Percentiles rank a stretch among this genome's conserved stretches.
These are phyloP conservation scores for Thalassiosira profunda DNA, from an alignment of 108 stramenopile species.

Conservation along the genomic window DNA sequence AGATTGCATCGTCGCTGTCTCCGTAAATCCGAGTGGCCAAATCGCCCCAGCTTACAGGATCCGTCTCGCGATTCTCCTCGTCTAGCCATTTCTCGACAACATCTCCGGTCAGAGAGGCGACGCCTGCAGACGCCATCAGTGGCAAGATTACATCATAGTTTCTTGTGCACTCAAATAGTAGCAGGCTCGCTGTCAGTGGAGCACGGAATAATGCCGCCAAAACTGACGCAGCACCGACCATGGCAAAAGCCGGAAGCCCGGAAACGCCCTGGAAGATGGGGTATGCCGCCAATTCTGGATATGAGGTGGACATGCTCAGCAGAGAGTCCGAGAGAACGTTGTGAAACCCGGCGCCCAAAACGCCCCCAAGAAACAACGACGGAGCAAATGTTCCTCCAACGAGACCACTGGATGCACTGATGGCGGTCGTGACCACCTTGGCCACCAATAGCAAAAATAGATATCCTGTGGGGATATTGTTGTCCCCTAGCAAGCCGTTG, in stretches of 20 bases:
- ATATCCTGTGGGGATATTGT: constrained; percentile 47
- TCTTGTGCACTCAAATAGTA: constrained; percentile 92
- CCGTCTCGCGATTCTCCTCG: constrained; percentile 44
- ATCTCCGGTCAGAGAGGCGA: constrained; percentile 41
- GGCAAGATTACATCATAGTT: constrained; percentile 93
- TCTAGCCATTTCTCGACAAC: constrained; percentile 51
- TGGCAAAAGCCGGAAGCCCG: constrained; percentile 89
- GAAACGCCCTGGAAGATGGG: constrained; percentile 47
- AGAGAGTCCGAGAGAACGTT: constrained; percentile 48
- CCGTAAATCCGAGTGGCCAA: constrained; percentile 32
- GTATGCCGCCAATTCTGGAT: constrained; percentile 33
- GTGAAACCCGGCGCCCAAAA: constrained; percentile 90
- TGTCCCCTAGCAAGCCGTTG: constrained; percentile 81
- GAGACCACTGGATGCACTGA: constrained; percentile 83
- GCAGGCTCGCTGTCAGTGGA: constrained; percentile 84
- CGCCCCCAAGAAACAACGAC: constrained; percentile 90
- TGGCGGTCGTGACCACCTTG: constrained; percentile 84
- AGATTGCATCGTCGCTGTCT: constrained; percentile 24
- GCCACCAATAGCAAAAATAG: constrained; percentile 60
- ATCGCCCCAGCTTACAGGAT: constrained; percentile 49
- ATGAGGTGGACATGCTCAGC: constrained; percentile 13
- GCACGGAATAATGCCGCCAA: constrained; percentile 91
- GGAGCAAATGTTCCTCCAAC: constrained; percentile 96
- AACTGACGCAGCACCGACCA: constrained; percentile 91
- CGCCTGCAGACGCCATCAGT: constrained; percentile 81